phyloP scores from a whole-genome alignment of 2,329 filamentous ascomycete species.

The Davidsoniella eucalypti region DNA sequence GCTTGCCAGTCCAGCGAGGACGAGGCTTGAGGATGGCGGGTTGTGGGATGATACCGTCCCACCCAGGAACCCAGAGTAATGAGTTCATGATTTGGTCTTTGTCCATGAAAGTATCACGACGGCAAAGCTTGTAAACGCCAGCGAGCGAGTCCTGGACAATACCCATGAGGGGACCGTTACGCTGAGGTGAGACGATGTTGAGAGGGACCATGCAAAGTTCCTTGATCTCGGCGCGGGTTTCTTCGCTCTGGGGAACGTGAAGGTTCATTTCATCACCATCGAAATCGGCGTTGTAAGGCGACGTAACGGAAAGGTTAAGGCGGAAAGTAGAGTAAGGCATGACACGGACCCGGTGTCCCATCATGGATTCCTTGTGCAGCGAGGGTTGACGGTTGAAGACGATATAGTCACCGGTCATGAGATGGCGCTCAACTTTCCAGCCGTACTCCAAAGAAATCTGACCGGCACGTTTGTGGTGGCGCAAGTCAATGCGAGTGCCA shows the following conservation, averaged over 20 bases:
- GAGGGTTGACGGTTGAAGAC: constrained; percentile 99
- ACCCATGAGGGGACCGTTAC: constrained; percentile 96
- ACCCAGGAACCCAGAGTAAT: constrained; percentile 92
- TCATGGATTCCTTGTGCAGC: constrained; percentile 99
- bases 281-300: constrained; percentile 99
- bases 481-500: constrained; percentile 84
- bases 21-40: constrained; percentile 89
- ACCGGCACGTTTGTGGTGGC: constrained; percentile 76
- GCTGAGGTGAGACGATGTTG: constrained; percentile 95
- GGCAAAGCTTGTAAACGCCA: constrained; percentile 91
- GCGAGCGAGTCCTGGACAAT: constrained; percentile 97
- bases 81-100: constrained; percentile 93
- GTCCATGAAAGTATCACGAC: constrained; percentile 76
- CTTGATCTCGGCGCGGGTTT: constrained; percentile 85
- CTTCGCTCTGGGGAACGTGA: constrained; percentile 94
- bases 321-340: constrained; percentile 99
- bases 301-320: constrained; percentile 91
- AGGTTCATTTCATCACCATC: constrained; percentile 99
- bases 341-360: constrained; percentile 92
- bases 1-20: constrained; percentile 94
- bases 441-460: constrained; percentile 84
- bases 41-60: constrained; percentile 86
- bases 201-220: constrained; percentile 95
- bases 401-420: constrained; percentile 92
- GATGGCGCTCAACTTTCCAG: constrained; percentile 96